These are phyloP conservation scores for Fusarium xyrophilum DNA, from an alignment of 2,329 filamentous ascomycete species.

Conservation along the genomic window DNA sequence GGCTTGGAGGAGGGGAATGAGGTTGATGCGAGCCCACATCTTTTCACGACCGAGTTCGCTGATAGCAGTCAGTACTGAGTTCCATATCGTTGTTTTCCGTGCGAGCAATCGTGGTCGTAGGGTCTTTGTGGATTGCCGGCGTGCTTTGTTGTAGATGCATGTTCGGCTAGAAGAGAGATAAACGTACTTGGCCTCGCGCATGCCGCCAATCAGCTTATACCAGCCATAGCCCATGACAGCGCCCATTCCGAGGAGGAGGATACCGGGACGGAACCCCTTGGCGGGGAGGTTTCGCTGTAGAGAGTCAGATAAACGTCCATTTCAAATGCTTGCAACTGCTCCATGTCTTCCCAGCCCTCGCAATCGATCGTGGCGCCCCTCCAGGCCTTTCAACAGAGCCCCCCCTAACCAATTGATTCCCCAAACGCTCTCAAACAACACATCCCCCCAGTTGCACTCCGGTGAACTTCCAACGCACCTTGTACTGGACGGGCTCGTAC, in stretches of 20 bases:
- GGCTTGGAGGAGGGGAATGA: constrained; percentile 92
- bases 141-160: background rate
- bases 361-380: background rate
- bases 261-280: constrained; percentile 84
- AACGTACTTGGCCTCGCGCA: constrained; percentile 88
- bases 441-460: background rate
- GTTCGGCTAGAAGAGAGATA: background rate
- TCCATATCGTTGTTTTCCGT: too few relatives aligned
- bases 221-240: constrained; percentile 88
- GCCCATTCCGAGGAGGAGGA: constrained; percentile 78
- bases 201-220: constrained; percentile 82
- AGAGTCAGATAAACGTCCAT: constrained; percentile 9
- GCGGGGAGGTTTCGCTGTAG: constrained; percentile 86
- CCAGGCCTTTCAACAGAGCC: background rate
- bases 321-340: background rate
- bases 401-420: background rate
- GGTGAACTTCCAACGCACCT: constrained; percentile 63
- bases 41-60: constrained; percentile 96
- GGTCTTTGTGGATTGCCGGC: background rate
- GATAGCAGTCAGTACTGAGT: constrained; percentile 9
- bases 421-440: background rate
- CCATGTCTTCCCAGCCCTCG: background rate
- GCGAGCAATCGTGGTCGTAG: background rate
- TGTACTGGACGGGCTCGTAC: constrained; percentile 97
- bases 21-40: constrained; percentile 96